A percentile compares a stretch with the other conserved stretches of the same genome.
phyloP scores from a whole-genome alignment of 805 yeast species.

The Suhomyces emberorum region DNA sequence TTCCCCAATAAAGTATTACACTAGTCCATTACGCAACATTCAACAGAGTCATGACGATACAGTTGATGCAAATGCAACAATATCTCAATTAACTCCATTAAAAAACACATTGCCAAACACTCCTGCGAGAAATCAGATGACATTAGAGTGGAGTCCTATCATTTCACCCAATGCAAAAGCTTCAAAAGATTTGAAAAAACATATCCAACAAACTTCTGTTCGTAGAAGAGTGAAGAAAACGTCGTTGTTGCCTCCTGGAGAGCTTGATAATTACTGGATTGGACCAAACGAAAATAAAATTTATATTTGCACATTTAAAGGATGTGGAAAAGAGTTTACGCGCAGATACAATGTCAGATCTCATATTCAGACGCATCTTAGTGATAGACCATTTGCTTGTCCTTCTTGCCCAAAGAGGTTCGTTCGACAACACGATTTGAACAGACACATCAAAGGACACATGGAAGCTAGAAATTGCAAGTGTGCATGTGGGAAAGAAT shows the following conservation, averaged over 20 bases:
- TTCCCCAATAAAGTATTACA: slow-evolving; percentile 28
- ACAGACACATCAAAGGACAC: slow-evolving; percentile 87
- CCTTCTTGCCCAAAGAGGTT: slow-evolving; percentile 74
- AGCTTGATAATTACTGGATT: slow-evolving; percentile 74
- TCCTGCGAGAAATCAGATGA: slow-evolving; percentile 31
- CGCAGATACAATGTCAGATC: slow-evolving; percentile 90
- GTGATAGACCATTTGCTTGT: slow-evolving; percentile 91
- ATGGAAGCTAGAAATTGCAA: slow-evolving; percentile 59
- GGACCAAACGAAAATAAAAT: slow-evolving; percentile 74
- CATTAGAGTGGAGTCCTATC: slow-evolving; percentile 44
- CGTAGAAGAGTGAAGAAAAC: slow-evolving; percentile 49
- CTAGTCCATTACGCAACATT: slow-evolving; percentile 19
- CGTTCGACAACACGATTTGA: slow-evolving; percentile 92
- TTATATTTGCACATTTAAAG: slow-evolving; percentile 70
- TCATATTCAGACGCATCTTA: slow-evolving; percentile 93
- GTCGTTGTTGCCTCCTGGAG: slow-evolving; percentile 83
- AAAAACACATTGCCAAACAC: slow-evolving; percentile 32
- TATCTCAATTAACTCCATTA: slow-evolving; percentile 39
- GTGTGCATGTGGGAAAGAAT: slow-evolving; percentile 94
- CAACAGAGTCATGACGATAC: slow-evolving; percentile 25
- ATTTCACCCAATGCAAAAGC: slow-evolving; percentile 35
- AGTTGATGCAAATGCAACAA: slow-evolving; percentile 39
- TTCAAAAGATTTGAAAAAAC: slow-evolving; percentile 13
- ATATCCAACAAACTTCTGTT: slow-evolving; percentile 45
- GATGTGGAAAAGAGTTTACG: slow-evolving; percentile 80